Base-by-base conservation (phyloP, 1,139 yeast species). In the Zygosaccharomyces pseudobailii region DNA sequence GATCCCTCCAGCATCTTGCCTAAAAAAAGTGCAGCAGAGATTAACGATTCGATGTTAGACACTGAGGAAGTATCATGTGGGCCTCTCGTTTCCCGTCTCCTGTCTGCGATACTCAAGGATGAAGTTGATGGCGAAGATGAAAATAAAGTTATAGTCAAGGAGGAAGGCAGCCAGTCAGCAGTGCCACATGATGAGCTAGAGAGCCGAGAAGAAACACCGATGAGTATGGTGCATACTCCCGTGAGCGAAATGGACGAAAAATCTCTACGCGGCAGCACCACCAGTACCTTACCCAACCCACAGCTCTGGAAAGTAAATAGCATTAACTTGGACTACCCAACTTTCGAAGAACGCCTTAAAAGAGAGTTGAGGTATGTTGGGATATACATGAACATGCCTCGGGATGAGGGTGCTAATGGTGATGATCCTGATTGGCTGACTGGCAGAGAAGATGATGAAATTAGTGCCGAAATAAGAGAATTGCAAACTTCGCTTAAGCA, bases 391-490 rank as follows among this genome's bases (percentile, higher is more conserved):
- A 85, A 84, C 56, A 73, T 74, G 40, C 65, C 68, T 10, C 70
- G 69, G 40, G 70, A 67, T 47, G 65, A 67, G 43, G 58, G 56
- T 33, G 58, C 55, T 28, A 49, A 52, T 19, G 55, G 55, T 20
- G 66, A 60, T 25, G 76, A 68, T 28, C 70, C 71, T 2, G 71
- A 71, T 65, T 90, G 97, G 97, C 71, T 84, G 22, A 75, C 77
- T 47, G 83, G 85, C 40, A 76, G 85, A 53, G 97, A 94, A 64
- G 99, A 94, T 66, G 98, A 94, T 67, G 98, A 94, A 66, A 81
- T 94, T 5, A 84, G 95, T 54, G 82, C 85, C 0, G 97, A 92
- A 61, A 71, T 92, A 53, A 74, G 98, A 52, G 66, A 69, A 22
- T 70, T 90, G 45, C 97, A 94, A 62, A 71, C 72, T 40, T 82